phyloP scores from a whole-genome alignment of 306 rosid genomes.

The Abrus precatorius region DNA sequence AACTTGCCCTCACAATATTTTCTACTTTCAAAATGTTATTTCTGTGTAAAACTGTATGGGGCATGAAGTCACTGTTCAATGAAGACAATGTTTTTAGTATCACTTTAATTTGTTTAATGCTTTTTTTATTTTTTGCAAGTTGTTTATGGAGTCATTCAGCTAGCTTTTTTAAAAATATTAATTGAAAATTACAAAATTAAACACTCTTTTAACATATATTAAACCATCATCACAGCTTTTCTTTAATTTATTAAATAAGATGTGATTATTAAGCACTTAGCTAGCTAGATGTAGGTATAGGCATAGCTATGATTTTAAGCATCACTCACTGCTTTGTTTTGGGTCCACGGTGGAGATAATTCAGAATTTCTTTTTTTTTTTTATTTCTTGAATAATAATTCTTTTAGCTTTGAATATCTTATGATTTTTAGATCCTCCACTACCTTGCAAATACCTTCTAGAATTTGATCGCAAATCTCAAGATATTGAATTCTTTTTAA shows the following conservation, averaged over 20 bases:
- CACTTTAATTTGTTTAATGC: not conserved
- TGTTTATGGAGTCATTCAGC: too few relatives aligned
- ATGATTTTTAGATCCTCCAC: constrained; percentile 5
- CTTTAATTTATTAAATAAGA: constrained; percentile 23
- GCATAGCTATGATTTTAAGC: constrained; percentile 42
- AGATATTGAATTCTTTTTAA: not conserved
- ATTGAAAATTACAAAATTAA: not conserved
- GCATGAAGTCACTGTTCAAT: not conserved
- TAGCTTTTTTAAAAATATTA: too few relatives aligned
- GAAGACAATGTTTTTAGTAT: not conserved
- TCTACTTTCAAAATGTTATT: too few relatives aligned
- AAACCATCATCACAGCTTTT: not conserved
- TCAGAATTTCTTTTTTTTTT: not conserved
- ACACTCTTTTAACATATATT: not conserved
- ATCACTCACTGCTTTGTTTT: constrained; percentile 26
- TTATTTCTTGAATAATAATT: not conserved
- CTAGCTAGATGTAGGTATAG: constrained; percentile 23
- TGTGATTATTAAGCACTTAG: constrained; percentile 31
- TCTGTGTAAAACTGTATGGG: too few relatives aligned
- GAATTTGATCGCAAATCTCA: constrained; percentile 11
- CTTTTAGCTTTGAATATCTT: constrained; percentile 9
- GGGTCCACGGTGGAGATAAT: constrained; percentile 35
- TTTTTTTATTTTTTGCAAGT: too few relatives aligned
- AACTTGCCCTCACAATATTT: constrained; percentile 9
- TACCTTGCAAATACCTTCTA: not conserved